phyloP scores from a whole-genome alignment of 768 basidiomycete genomes.

The Lentinula raphanica region DNA sequence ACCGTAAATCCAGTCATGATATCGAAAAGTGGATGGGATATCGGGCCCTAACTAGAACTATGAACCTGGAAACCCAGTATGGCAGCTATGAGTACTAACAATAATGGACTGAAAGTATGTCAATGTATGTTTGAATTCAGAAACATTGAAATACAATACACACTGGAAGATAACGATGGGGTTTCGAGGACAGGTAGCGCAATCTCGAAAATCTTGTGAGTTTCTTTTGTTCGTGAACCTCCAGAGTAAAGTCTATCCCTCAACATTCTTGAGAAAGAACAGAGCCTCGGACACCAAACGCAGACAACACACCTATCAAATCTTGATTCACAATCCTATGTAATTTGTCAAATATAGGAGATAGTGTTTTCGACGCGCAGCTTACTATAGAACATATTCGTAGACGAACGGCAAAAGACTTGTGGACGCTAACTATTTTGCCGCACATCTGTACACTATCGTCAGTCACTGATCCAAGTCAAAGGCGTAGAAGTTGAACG shows the following conservation, averaged over 20 bases:
- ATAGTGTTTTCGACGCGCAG: neutral
- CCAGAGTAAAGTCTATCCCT: neutral
- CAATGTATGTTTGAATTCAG: too few species aligned
- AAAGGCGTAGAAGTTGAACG: too few species aligned
- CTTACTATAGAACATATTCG: conserved; percentile 39
- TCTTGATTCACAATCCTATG: neutral
- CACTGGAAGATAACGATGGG: neutral
- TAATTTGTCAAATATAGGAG: too few species aligned
- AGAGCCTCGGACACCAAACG: too few species aligned
- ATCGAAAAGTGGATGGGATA: neutral
- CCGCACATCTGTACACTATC: conserved; percentile 30
- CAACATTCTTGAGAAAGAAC: neutral
- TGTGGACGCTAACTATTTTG: conserved; percentile 31
- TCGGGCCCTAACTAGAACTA: conserved; percentile 5
- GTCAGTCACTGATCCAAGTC: too few species aligned
- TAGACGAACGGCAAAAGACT: conserved; percentile 43
- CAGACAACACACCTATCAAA: too few species aligned
- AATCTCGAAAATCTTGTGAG: neutral
- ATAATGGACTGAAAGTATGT: too few species aligned
- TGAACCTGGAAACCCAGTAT: neutral
- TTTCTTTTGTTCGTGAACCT: neutral
- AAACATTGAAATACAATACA: too few species aligned
- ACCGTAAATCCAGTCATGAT: neutral
- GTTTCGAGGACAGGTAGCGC: neutral
- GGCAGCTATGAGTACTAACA: too few species aligned